Evolutionary conservation across 345 rosid genomes (phyloP).

Genomic region (Populus euphratica): DNA sequence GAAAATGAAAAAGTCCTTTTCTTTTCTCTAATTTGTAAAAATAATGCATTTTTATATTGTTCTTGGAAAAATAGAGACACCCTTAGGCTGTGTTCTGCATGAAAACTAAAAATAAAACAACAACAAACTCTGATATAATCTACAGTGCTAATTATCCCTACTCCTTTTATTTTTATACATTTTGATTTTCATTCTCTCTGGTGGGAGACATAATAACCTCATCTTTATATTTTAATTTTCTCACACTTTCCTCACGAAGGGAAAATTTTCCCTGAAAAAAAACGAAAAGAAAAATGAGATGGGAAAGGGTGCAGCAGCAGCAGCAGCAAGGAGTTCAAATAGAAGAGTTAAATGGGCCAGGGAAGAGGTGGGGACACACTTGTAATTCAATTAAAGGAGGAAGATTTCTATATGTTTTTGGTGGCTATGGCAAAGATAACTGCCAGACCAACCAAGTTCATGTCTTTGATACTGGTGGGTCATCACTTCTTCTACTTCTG

Average conservation of each 20-base stretch:
- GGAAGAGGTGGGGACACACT: constrained; percentile 97
- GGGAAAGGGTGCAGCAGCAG: constrained; percentile 53
- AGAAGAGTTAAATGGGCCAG: constrained; percentile 54
- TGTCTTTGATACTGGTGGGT: constrained; percentile 83
- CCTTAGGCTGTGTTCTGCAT: too few relatives aligned
- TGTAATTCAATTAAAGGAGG: constrained; percentile 90
- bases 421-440: constrained; percentile 87
- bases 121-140: too few relatives aligned
- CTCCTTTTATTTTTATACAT: background rate
- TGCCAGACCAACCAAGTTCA: constrained; percentile 97
- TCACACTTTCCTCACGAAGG: too few relatives aligned
- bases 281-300: constrained; percentile 67
- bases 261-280: background rate
- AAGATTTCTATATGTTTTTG: constrained; percentile 81
- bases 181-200: background rate
- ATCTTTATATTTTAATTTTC: background rate
- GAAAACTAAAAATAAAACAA: too few relatives aligned
- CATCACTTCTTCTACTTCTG: background rate
- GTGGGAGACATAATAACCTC: background rate
- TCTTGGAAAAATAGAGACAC: too few relatives aligned
- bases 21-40: too few relatives aligned
- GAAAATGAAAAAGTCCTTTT: too few relatives aligned
- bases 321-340: constrained; percentile 16
- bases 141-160: too few relatives aligned
- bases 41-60: too few relatives aligned